These are phyloP conservation scores for Wickerhamiella azyma DNA, from an alignment of 805 yeast species.

Conservation along the genomic window DNA sequence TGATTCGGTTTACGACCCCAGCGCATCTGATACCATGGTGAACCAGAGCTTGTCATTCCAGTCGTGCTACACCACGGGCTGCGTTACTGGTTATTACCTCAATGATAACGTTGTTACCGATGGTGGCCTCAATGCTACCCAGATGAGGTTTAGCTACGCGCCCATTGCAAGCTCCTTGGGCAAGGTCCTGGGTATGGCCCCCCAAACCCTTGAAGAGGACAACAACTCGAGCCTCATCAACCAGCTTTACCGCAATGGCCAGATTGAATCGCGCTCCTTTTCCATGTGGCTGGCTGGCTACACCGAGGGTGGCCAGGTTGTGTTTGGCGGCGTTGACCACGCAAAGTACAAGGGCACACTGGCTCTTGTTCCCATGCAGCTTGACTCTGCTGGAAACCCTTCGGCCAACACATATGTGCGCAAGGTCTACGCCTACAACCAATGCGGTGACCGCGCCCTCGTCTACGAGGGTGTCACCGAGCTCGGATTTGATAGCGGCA, in stretches of 20 bases:
- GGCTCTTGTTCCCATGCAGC: slow-evolving; percentile 23
- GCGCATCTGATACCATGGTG: background rate
- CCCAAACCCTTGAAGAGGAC: too few species aligned
- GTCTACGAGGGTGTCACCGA: slow-evolving; percentile 4
- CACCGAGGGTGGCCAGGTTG: slow-evolving; percentile 27
- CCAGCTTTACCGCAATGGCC: background rate
- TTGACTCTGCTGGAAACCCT: background rate
- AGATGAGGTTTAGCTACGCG: background rate
- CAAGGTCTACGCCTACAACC: background rate
- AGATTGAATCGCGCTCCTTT: slow-evolving; percentile 30
- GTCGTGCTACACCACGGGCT: background rate
- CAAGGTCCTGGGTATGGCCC: background rate
- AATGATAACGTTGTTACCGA: background rate
- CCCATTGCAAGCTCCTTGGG: too few species aligned
- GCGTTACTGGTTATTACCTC: background rate
- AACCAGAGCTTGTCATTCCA: background rate
- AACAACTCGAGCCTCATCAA: background rate
- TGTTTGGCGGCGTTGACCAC: slow-evolving; percentile 36
- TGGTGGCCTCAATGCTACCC: background rate
- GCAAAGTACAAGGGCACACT: slow-evolving; percentile 30
- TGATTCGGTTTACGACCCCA: background rate
- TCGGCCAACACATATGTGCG: background rate
- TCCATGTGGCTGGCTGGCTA: slow-evolving; percentile 34
- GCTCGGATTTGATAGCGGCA: slow-evolving; percentile 15
- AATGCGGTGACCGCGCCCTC: background rate